These are phyloP conservation scores for Aquilaria sinensis DNA, from an alignment of 345 rosid species.

Conservation along the genomic window DNA sequence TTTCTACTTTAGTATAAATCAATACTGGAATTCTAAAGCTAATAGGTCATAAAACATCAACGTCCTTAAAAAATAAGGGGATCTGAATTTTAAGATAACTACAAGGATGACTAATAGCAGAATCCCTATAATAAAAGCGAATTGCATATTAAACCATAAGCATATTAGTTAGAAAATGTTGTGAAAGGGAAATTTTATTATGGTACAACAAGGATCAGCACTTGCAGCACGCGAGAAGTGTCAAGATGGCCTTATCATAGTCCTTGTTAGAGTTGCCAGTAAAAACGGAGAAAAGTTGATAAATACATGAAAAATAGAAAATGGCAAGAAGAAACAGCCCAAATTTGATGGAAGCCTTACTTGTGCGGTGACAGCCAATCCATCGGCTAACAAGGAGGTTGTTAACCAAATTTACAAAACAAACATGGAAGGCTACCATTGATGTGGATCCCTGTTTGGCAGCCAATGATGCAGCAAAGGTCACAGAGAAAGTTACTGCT, in stretches of 20 bases:
- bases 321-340: too few species aligned
- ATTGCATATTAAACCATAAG: slow-evolving; percentile 22
- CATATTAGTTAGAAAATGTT: background rate
- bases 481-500: slow-evolving; percentile 55
- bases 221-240: slow-evolving; percentile 54
- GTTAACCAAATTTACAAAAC: slow-evolving; percentile 70
- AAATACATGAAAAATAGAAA: too few species aligned
- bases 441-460: slow-evolving; percentile 47
- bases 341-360: slow-evolving; percentile 16
- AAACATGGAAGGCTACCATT: slow-evolving; percentile 76
- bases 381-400: slow-evolving; percentile 69
- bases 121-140: slow-evolving; percentile 46
- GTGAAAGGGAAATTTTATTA: background rate
- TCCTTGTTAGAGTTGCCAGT: slow-evolving; percentile 47
- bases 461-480: slow-evolving; percentile 62
- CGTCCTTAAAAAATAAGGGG: slow-evolving; percentile 38
- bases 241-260: slow-evolving; percentile 26
- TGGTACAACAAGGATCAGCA: slow-evolving; percentile 3
- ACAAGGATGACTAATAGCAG: slow-evolving; percentile 27
- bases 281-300: background rate
- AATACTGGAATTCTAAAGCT: slow-evolving; percentile 46
- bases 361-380: slow-evolving; percentile 67
- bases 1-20: slow-evolving; percentile 3
- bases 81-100: slow-evolving; percentile 29
- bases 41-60: slow-evolving; percentile 31